A percentile compares a stretch with the other conserved stretches of the same genome.
These are phyloP conservation scores for Gossypium mustelinum DNA, from an alignment of 345 rosid genomes.

Conservation along the genomic window DNA sequence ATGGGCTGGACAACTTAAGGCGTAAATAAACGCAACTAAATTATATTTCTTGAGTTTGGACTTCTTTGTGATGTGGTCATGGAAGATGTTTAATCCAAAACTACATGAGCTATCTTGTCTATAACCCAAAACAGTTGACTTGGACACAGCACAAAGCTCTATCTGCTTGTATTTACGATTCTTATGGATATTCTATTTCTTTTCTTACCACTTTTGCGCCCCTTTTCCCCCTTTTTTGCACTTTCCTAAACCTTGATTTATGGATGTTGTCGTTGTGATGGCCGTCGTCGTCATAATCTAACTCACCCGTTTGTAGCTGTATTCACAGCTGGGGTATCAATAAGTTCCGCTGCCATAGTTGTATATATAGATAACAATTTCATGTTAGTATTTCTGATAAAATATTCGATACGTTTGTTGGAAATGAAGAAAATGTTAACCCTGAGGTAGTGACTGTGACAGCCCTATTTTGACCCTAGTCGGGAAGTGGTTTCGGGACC, in stretches of 20 bases:
- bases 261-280: not conserved
- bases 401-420: not conserved
- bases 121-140: not conserved
- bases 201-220: not conserved
- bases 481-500: too few species aligned
- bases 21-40: not conserved
- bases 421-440: not conserved
- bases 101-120: not conserved
- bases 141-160: not conserved
- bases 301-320: not conserved
- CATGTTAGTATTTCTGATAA: not conserved
- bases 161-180: not conserved
- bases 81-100: not conserved
- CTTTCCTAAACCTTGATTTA: not conserved
- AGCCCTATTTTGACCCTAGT: too few species aligned
- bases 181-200: not conserved
- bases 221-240: not conserved
- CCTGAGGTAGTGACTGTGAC: not conserved
- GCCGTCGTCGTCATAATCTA: not conserved
- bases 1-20: not conserved
- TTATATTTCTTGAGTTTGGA: not conserved
- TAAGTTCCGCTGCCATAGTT: not conserved
- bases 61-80: not conserved
- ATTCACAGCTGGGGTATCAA: not conserved
- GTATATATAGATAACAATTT: not conserved